Base-by-base conservation (phyloP, 371 early-diverging fungal species). In the Catenaria anguillulae region DNA sequence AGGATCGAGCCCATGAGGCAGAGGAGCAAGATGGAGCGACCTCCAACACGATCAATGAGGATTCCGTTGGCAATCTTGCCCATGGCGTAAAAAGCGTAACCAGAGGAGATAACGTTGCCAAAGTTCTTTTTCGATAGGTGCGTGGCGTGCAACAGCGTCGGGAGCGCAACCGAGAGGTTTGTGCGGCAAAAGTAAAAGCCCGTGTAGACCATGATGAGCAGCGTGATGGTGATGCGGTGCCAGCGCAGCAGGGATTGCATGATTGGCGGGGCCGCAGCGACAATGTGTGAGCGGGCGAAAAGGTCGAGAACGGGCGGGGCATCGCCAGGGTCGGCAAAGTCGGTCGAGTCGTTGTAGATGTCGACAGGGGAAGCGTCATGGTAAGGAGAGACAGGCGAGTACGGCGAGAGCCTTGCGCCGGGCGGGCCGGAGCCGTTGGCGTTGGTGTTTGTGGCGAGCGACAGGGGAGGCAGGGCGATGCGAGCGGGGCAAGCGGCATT, bases 171-270 rank as follows among this genome's bases (percentile, higher is more conserved):
- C 15, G 36, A 34, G 12, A 58, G 31, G 42, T 58, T 33, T 15
- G 58, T 58, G n/a, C 58, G 58, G 58, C 43, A 58, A 24, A 33
- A 58, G 35, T 36, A 58, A 15, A 19, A 58, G 58, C 58, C 58
- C 5, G 58, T 58, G 42, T 58, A 58, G 15, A 58, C 34, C 17
- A 19, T 24, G 21, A 58, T 58, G 26, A 58, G 58, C 36, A 24
- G 8, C n/a, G 21, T 10, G 34, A 58, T 34, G 26, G 58, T 58
- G 17, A 35, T 58, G n/a, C 29, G 24, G 29, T 58, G 58, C 58
- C 58, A 58, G 6, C 43, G 36, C 10, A 33, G 58, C 36, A 58
- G 58, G 19, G 4, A 3, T 21, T 43, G 45, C 4, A 21, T 2
- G 19, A 54, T 29, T 19, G 10, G 55, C 31, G 55, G 34, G 5